These are phyloP conservation scores for Eimeria sp. DNA, from an alignment of 169 alveolate genomes.

Conservation along the genomic window DNA sequence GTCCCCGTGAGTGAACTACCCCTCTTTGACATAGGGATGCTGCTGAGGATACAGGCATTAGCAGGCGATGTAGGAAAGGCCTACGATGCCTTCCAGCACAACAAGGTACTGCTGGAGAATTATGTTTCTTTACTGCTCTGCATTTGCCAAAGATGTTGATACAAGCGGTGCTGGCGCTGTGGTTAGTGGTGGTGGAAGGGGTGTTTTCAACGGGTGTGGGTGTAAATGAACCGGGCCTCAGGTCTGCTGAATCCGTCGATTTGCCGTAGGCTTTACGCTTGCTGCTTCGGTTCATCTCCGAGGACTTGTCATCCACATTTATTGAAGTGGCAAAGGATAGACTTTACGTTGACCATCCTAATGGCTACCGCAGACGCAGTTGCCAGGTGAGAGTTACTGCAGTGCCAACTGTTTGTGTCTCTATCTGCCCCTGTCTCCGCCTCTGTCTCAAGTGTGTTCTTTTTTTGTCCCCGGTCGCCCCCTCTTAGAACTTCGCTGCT, in stretches of 20 bases:
- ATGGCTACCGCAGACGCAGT: slow-evolving; percentile 77
- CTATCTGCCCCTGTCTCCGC: background rate
- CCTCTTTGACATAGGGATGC: slow-evolving; percentile 69
- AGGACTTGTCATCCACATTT: slow-evolving; percentile 70
- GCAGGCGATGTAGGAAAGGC: slow-evolving; percentile 46
- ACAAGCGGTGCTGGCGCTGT: background rate
- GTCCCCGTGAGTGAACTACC: slow-evolving; percentile 47
- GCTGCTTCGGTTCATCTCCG: slow-evolving; percentile 54
- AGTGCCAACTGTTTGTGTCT: background rate
- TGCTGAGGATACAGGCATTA: slow-evolving; percentile 40
- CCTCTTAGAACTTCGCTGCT: background rate
- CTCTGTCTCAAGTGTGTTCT: background rate
- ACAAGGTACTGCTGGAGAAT: slow-evolving; percentile 26
- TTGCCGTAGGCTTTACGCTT: slow-evolving; percentile 47
- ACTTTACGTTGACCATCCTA: slow-evolving; percentile 73
- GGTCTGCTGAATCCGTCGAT: background rate
- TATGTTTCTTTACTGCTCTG: background rate
- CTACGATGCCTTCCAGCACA: slow-evolving; percentile 40
- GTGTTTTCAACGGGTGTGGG: background rate
- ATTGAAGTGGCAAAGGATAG: slow-evolving; percentile 80
- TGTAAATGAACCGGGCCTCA: background rate
- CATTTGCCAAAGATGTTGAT: background rate
- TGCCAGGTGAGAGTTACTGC: slow-evolving; percentile 71
- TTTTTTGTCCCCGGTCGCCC: background rate
- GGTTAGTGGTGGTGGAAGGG: background rate